A percentile compares a stretch with the other conserved stretches of the same genome.
These are phyloP conservation scores for Pseudoscleropodium purum DNA, from an alignment of 225 moss, liverwort and hornwort species.

Conservation along the genomic window DNA sequence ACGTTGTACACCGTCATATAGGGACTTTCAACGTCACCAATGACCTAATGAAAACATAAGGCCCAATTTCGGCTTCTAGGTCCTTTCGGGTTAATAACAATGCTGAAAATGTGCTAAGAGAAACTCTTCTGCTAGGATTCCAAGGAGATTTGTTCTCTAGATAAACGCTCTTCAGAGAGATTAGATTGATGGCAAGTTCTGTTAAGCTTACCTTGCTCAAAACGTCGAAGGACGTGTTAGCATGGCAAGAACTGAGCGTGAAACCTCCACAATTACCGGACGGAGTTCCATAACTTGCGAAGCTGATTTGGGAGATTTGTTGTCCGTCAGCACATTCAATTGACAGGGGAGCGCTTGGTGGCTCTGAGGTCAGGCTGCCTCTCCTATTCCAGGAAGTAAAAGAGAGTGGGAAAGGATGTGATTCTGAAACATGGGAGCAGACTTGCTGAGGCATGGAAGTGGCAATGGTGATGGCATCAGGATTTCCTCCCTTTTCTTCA, in stretches of 20 bases:
- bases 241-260: slow-evolving; percentile 53
- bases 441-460: slow-evolving; percentile 21
- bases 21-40: not conserved
- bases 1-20: not conserved
- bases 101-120: not conserved
- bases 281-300: slow-evolving; percentile 75
- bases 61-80: not conserved
- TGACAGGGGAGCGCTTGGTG: slow-evolving; percentile 19
- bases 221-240: slow-evolving; percentile 27
- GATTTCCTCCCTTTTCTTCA: slow-evolving; percentile 74
- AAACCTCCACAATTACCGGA: slow-evolving; percentile 46
- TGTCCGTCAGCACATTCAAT: slow-evolving; percentile 66
- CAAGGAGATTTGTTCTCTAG: not conserved
- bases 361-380: not conserved
- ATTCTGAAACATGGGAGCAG: slow-evolving; percentile 55
- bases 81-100: too few relatives aligned
- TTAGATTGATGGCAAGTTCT: not conserved
- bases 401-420: slow-evolving; percentile 41
- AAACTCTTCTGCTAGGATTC: not conserved
- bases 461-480: slow-evolving; percentile 41
- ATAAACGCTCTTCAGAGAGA: not conserved
- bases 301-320: slow-evolving; percentile 42
- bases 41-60: too few relatives aligned
- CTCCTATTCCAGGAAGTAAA: slow-evolving; percentile 20
- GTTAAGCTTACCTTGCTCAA: slow-evolving; percentile 23